Percentiles rank a stretch among this genome's conserved stretches.
Evolutionary conservation across 305 asterid genomes (phyloP).

Genomic region (Solanum chacoense): DNA sequence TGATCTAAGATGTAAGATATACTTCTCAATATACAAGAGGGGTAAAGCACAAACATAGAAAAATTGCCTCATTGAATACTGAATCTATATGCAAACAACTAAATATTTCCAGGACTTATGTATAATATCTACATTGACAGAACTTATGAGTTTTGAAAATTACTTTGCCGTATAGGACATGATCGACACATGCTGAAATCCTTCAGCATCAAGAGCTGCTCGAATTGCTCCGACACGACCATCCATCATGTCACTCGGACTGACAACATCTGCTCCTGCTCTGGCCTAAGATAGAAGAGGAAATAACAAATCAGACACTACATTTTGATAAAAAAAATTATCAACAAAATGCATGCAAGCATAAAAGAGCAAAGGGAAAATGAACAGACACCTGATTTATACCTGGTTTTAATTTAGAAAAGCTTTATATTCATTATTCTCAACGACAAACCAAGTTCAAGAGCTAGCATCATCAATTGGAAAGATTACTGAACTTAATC

Average conservation of each 20-base stretch:
- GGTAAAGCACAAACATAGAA: background rate
- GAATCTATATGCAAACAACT: background rate
- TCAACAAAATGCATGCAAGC: background rate
- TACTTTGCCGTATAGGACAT: conserved; percentile 99
- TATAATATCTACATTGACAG: background rate
- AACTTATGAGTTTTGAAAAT: background rate
- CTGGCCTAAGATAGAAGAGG: conserved; percentile 42
- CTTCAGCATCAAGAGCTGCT: conserved; percentile 84
- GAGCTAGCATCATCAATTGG: background rate
- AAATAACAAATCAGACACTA: background rate
- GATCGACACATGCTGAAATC: conserved; percentile 80
- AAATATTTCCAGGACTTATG: background rate
- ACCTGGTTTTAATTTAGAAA: background rate
- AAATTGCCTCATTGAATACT: background rate
- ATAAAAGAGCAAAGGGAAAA: background rate
- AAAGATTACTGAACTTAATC: background rate
- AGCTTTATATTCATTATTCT: background rate
- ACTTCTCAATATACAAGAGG: background rate
- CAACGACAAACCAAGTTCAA: background rate
- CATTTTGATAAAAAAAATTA: background rate
- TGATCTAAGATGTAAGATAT: background rate
- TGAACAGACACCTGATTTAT: background rate
- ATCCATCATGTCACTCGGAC: conserved; percentile 99
- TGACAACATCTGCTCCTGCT: conserved; percentile 97
- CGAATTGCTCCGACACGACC: conserved; percentile 98